Evolutionary conservation across 2,329 filamentous ascomycete genomes (phyloP).

Genomic region (Penicillium sumatraense): DNA sequence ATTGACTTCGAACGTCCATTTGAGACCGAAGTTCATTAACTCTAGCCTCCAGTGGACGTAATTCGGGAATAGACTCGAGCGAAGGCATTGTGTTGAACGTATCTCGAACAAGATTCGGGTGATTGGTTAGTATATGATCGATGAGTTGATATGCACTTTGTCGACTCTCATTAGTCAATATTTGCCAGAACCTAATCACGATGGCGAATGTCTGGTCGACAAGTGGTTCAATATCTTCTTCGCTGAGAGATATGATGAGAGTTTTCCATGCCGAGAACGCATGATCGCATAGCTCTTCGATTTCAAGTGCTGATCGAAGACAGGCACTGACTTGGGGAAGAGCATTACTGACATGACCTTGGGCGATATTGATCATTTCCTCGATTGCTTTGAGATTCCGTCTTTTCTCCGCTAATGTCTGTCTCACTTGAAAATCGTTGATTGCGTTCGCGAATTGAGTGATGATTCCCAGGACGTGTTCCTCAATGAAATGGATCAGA

Average conservation of each 20-base stretch:
- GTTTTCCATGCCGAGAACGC: constrained; percentile 85
- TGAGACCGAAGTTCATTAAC: constrained; percentile 68
- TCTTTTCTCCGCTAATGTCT: constrained; percentile 69
- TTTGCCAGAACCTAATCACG: constrained; percentile 78
- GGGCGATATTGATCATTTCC: constrained; percentile 81
- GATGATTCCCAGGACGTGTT: constrained; percentile 85
- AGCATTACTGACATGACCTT: constrained; percentile 73
- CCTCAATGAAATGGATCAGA: constrained; percentile 76
- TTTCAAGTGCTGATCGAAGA: constrained; percentile 79
- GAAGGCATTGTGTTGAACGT: constrained; percentile 79
- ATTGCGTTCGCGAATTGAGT: constrained; percentile 78
- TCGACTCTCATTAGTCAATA: constrained; percentile 66
- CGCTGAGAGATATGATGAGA: constrained; percentile 74
- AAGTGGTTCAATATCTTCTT: constrained; percentile 77
- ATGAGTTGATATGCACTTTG: constrained; percentile 67
- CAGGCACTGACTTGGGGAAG: constrained; percentile 88
- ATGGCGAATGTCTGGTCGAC: constrained; percentile 90
- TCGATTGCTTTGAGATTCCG: constrained; percentile 82
- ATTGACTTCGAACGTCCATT: constrained; percentile 68
- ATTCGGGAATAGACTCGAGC: constrained; percentile 68
- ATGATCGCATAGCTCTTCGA: constrained; percentile 73
- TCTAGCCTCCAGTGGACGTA: constrained; percentile 69
- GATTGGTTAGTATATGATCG: constrained; percentile 65
- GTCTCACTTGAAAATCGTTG: constrained; percentile 67
- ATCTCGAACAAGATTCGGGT: constrained; percentile 65